These are phyloP conservation scores for Saccharomycopsis schoenii DNA, from an alignment of 805 yeast species.

Conservation along the genomic window DNA sequence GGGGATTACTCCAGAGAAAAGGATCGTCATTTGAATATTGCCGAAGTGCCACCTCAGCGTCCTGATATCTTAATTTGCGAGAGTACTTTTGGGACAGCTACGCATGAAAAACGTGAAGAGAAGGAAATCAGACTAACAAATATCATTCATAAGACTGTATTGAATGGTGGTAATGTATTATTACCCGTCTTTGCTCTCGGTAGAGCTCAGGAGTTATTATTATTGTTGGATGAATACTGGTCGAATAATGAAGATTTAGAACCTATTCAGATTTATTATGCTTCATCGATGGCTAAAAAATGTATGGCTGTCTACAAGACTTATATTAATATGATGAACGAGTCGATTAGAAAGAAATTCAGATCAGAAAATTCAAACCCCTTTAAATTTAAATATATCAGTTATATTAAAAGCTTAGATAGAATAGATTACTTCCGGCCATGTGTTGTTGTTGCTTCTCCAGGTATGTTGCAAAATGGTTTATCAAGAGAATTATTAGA, in stretches of 20 bases:
- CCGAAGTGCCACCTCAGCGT: constrained; percentile 80
- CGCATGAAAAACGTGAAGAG: constrained; percentile 83
- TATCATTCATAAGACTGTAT: constrained; percentile 71
- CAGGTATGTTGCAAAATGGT: constrained; percentile 98
- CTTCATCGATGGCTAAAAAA: constrained; percentile 85
- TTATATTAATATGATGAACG: constrained; percentile 96
- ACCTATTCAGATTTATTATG: constrained; percentile 76
- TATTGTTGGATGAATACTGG: constrained; percentile 95
- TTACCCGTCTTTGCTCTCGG: constrained; percentile 96
- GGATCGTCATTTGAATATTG: constrained; percentile 89
- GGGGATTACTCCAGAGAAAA: constrained; percentile 97
- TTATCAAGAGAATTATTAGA: constrained; percentile 85
- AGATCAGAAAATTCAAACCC: constrained; percentile 80
- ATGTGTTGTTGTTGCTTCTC: constrained; percentile 91
- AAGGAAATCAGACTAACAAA: constrained; percentile 76
- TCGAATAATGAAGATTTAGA: constrained; percentile 71
- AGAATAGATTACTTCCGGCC: constrained; percentile 90
- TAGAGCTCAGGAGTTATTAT: constrained; percentile 85
- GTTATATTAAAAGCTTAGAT: constrained; percentile 69
- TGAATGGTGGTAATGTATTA: constrained; percentile 83
- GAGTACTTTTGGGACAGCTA: constrained; percentile 96
- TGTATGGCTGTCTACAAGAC: constrained; percentile 98
- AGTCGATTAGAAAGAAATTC: constrained; percentile 64
- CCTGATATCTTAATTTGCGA: constrained; percentile 92
- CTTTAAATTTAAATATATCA: constrained; percentile 78